Percentiles rank a stretch among this genome's conserved stretches.
phyloP scores from a whole-genome alignment of 169 alveolate species.

The Amoebophrya sp. region DNA sequence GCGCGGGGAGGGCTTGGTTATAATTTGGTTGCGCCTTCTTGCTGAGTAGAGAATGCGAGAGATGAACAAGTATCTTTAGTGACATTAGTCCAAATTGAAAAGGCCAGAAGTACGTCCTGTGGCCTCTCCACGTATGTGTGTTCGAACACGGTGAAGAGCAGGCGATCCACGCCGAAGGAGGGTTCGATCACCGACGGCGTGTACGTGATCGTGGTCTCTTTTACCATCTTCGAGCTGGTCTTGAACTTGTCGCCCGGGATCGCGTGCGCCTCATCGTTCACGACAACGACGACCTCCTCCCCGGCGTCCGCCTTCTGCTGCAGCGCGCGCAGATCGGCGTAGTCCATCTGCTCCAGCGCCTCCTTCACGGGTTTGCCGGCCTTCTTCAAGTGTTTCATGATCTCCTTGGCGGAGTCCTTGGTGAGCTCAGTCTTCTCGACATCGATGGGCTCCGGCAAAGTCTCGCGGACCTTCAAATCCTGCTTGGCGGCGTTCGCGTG shows the following conservation, averaged over 20 bases:
- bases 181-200: constrained; percentile 95
- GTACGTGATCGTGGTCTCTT: constrained; percentile 60
- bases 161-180: constrained; percentile 93
- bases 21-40: too few species aligned
- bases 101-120: background rate
- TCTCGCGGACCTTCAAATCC: constrained; percentile 21
- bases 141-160: constrained; percentile 82
- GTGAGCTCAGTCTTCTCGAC: constrained; percentile 8
- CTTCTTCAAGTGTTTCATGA: constrained; percentile 18
- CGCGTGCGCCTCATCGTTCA: constrained; percentile 20
- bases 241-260: constrained; percentile 48
- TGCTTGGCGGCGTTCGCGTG: constrained; percentile 75
- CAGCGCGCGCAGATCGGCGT: constrained; percentile 27
- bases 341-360: constrained; percentile 46
- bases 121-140: constrained; percentile 82
- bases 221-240: constrained; percentile 58
- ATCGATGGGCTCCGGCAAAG: constrained; percentile 15
- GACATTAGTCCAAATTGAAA: background rate
- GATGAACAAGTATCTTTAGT: too few species aligned
- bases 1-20: too few species aligned
- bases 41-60: too few species aligned
- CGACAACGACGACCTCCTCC: background rate
- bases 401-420: background rate
- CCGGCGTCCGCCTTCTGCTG: constrained; percentile 40
- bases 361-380: constrained; percentile 69